Evolutionary conservation across 257 asterid genomes (phyloP), one percentile per base, ranked within the genome.

Genomic region (Scutellaria galericulata): DNA sequence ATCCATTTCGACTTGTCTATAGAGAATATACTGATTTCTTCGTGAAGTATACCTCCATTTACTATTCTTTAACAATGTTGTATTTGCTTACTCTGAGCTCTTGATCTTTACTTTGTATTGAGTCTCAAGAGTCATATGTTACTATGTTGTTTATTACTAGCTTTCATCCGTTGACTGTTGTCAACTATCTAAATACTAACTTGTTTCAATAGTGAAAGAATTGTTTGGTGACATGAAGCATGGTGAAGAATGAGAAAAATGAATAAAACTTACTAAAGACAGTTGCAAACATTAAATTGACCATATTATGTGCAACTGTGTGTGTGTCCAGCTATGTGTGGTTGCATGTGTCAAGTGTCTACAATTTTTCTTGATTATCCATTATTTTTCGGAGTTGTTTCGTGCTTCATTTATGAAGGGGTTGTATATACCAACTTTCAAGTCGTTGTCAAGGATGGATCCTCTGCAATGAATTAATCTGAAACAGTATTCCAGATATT

Each of bases 181-280:
- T n/a, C n/a, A n/a, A 1, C 27, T 22, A 22, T 22, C 27, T 22
- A 22, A 22, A 22, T 22, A 24, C 27, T 24, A 24, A 24, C 27
- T 24, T 24, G 27, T 24, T 24, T 24, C 27, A 24, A 24, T 24
- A 24, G 27, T 24, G 27, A 24, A 24, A 61, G 64, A 74, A 74
- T 66, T 74, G 24, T 58, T 66, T 57, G 79, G 74, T 13, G 54
- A n/a, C 35, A 35, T 24, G 44, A 15, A 74, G 31, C 55, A 18
- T 24, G 66, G 31, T 27, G 50, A 46, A 56, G 56, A 57, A 42
- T 9, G 11, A 27, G 35, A 37, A 24, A 24, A 44, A 14, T 22
- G 66, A 55, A 55, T 1, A 67, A 15, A 62, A 68, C 52, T 9
- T 31, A 13, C 53, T 27, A 9, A 18, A 52, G 71, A 47, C 63